Conservation (phyloP, 176 grass and related monocot genomes). For the Avena insularis region DNA sequence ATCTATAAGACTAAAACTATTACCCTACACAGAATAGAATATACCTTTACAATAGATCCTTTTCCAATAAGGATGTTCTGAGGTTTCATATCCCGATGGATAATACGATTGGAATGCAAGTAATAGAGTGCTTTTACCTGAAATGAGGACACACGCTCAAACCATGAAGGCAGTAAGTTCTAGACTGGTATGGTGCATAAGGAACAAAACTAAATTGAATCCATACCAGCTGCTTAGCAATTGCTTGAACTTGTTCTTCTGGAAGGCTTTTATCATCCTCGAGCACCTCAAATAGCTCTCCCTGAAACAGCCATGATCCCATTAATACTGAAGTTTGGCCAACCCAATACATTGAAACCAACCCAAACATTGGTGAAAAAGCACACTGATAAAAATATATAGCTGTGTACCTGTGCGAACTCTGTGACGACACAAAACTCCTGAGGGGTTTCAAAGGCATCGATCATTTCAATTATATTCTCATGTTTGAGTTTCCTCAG, state of each 20-base stretch:
- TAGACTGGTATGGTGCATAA: not conserved
- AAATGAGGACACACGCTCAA: conserved; percentile 23
- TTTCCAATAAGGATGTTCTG: conserved; percentile 97
- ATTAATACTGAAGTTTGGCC: conserved; percentile 16
- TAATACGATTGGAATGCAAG: conserved; percentile 95
- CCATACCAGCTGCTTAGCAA: conserved; percentile 94
- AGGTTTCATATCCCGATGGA: conserved; percentile 98
- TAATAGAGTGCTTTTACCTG: conserved; percentile 92
- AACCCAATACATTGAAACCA: not conserved
- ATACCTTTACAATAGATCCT: conserved; percentile 94
- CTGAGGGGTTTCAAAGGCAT: conserved; percentile 93
- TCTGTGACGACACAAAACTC: conserved; percentile 99
- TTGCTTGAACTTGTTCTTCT: conserved; percentile 97
- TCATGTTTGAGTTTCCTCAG: conserved; percentile 91
- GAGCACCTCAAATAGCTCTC: conserved; percentile 96
- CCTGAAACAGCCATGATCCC: conserved; percentile 54
- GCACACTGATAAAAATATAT: not conserved
- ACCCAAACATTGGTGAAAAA: conserved; percentile 7
- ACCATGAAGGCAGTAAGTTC: conserved; percentile 33
- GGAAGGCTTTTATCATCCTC: conserved; percentile 97
- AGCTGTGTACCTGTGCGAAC: conserved; percentile 81
- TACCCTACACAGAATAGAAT: conserved; percentile 12
- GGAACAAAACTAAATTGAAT: conserved; percentile 1
- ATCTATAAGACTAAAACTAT: not conserved
- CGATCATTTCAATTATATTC: conserved; percentile 98